These are phyloP conservation scores for Tricholoma hemisulphureum DNA, from an alignment of 768 basidiomycete genomes.

Conservation along the genomic window DNA sequence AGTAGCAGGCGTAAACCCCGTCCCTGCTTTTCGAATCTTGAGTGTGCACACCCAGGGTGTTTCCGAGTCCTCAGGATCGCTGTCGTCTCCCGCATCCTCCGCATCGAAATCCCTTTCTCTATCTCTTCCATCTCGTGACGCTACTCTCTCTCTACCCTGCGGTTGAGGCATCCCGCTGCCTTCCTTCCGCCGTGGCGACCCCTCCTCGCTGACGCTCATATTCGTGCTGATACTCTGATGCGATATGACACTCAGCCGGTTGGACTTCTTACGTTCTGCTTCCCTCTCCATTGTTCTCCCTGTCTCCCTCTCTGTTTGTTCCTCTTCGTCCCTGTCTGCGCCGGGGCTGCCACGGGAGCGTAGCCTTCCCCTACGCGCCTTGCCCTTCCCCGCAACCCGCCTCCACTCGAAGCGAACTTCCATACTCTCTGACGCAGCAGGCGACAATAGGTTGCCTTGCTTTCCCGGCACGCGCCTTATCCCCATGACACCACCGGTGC, in stretches of 20 bases:
- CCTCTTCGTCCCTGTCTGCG: slow-evolving; percentile 44
- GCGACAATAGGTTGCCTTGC: background rate
- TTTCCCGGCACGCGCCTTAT: slow-evolving; percentile 14
- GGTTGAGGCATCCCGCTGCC: background rate
- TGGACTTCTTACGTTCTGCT: slow-evolving; percentile 9
- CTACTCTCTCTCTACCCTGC: background rate
- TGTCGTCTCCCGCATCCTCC: slow-evolving; percentile 69
- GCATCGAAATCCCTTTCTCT: slow-evolving; percentile 11
- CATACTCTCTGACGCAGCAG: slow-evolving; percentile 39
- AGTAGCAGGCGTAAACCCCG: slow-evolving; percentile 10
- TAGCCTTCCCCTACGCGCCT: slow-evolving; percentile 19
- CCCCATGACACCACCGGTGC: slow-evolving; percentile 44
- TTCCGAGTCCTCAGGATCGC: slow-evolving; percentile 95
- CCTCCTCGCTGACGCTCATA: slow-evolving; percentile 23
- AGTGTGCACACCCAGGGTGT: slow-evolving; percentile 94
- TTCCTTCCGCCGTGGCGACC: background rate
- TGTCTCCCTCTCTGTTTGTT: slow-evolving; percentile 36
- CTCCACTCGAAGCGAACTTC: slow-evolving; percentile 84
- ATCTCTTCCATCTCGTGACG: slow-evolving; percentile 7
- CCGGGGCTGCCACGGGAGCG: slow-evolving; percentile 5
- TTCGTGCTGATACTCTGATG: slow-evolving; percentile 37
- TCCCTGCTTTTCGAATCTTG: slow-evolving; percentile 47
- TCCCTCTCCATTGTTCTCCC: slow-evolving; percentile 28
- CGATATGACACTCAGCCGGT: slow-evolving; percentile 41
- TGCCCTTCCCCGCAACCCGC: slow-evolving; percentile 32